Percentiles rank a stretch among this genome's conserved stretches.
Conservation (phyloP, 305 asterid genomes). For the Fraxinus platypoda region DNA sequence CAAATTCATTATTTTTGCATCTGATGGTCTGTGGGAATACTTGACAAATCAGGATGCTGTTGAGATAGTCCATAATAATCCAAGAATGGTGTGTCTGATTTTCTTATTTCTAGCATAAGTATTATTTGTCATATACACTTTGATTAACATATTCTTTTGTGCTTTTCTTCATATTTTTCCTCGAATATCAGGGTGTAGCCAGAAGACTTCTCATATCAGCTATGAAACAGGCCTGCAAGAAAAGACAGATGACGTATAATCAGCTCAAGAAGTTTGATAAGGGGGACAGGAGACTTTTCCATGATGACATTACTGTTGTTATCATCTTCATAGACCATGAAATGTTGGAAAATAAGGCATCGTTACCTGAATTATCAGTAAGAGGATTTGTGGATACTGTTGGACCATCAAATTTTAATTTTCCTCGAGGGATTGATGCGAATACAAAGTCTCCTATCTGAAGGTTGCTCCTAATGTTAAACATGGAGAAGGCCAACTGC, state of each 20-base stretch:
- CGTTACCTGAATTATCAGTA: conserved; percentile 44
- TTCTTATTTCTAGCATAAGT: background rate
- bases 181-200: conserved; percentile 64
- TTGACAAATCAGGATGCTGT: conserved; percentile 71
- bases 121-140: background rate
- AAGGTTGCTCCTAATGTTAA: background rate
- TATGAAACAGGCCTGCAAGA: conserved; percentile 49
- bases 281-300: conserved; percentile 58
- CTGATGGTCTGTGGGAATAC: conserved; percentile 89
- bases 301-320: conserved; percentile 78
- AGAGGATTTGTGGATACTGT: conserved; percentile 52
- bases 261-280: conserved; percentile 45
- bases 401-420: conserved; percentile 50
- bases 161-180: background rate
- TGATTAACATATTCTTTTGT: background rate
- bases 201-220: conserved; percentile 63
- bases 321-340: conserved; percentile 66
- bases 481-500: conserved; percentile 2
- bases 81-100: conserved; percentile 47
- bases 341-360: conserved; percentile 30
- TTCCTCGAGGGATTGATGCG: conserved; percentile 23
- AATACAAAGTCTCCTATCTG: conserved; percentile 14
- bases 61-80: conserved; percentile 61
- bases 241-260: conserved; percentile 38
- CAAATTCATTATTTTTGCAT: conserved; percentile 71